phyloP scores from a whole-genome alignment of 2,329 filamentous ascomycete genomes.

The Lasiodiplodia theobromae region DNA sequence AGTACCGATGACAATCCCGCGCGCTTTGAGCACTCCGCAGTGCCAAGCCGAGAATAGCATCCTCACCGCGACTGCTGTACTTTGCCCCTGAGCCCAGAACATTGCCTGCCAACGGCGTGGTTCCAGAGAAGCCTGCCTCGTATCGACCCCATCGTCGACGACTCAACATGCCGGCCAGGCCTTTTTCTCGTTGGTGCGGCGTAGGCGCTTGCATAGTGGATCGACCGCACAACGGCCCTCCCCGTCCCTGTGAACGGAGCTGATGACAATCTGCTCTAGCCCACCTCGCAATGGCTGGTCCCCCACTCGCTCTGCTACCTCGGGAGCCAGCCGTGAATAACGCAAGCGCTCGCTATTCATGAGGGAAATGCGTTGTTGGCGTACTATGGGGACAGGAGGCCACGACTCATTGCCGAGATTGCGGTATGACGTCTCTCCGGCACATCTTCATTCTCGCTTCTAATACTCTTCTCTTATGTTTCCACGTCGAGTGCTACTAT shows the following conservation, averaged over 20 bases:
- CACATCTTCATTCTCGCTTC: constrained; percentile 24
- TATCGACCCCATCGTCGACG: constrained; percentile 10
- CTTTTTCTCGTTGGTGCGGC: constrained; percentile 20
- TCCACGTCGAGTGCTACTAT: not conserved
- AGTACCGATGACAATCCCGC: constrained; percentile 25
- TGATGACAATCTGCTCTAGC: constrained; percentile 30
- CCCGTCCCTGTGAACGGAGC: constrained; percentile 15
- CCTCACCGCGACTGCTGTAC: constrained; percentile 23
- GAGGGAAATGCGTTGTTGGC: constrained; percentile 14
- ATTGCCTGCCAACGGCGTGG: constrained; percentile 18
- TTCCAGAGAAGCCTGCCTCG: constrained; percentile 17
- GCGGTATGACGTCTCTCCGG: constrained; percentile 25
- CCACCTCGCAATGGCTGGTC: constrained; percentile 21
- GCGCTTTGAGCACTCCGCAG: constrained; percentile 25
- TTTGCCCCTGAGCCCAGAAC: constrained; percentile 26
- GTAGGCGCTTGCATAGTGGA: constrained; percentile 28
- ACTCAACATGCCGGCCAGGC: constrained; percentile 26
- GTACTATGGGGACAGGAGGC: constrained; percentile 11
- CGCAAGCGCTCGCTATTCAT: constrained; percentile 18
- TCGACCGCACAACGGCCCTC: constrained; percentile 24
- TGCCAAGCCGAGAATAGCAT: constrained; percentile 26
- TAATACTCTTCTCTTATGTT: constrained; percentile 2
- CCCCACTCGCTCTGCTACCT: constrained; percentile 5
- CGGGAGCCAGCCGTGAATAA: constrained; percentile 15
- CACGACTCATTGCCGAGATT: constrained; percentile 25